These are phyloP conservation scores for Leccinum olivaceopallidum DNA, from an alignment of 768 basidiomycete genomes.

Conservation along the genomic window DNA sequence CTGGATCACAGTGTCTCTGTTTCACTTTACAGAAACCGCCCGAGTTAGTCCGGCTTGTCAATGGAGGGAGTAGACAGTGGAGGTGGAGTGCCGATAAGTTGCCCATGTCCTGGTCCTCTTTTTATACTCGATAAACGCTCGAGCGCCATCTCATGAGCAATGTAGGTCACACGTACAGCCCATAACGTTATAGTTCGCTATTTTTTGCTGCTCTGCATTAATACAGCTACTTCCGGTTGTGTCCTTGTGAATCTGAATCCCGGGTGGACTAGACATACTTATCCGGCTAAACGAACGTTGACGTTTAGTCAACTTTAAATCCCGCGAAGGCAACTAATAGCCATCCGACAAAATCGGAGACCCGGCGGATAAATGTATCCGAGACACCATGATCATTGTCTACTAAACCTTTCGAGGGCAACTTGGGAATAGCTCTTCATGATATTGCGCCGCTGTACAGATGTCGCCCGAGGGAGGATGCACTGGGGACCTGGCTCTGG, in stretches of 20 bases:
- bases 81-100: not conserved
- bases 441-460: not conserved
- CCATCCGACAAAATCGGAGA: not conserved
- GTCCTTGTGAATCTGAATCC: not conserved
- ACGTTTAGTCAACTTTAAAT: not conserved
- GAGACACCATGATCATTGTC: not conserved
- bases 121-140: not conserved
- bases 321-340: not conserved
- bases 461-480: not conserved
- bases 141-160: not conserved
- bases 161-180: not conserved
- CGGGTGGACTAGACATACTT: not conserved
- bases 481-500: not conserved
- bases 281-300: not conserved
- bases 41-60: not conserved
- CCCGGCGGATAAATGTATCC: not conserved
- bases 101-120: not conserved
- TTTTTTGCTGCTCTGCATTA: not conserved
- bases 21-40: not conserved
- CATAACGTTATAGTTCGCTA: not conserved
- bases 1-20: conserved; percentile 12
- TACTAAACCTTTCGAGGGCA: no score
- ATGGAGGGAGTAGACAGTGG: not conserved
- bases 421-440: not conserved
- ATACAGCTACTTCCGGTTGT: not conserved